phyloP scores from a whole-genome alignment of 2,329 filamentous ascomycete genomes.

The Ceratocystis alfenasii region DNA sequence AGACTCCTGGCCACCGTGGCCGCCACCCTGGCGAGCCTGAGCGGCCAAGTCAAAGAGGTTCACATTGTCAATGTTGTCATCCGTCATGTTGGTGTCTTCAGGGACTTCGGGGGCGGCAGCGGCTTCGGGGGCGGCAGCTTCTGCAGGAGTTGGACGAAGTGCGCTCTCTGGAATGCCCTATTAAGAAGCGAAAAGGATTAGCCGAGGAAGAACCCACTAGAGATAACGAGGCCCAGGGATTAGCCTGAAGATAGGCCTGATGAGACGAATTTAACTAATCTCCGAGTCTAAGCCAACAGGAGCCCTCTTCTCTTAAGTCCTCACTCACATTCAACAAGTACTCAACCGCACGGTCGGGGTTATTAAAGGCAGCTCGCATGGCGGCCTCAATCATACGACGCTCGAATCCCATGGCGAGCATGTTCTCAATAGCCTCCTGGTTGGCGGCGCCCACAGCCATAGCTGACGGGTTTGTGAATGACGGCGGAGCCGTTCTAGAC shows the following conservation, averaged over 20 bases:
- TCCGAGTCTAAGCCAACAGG: no score
- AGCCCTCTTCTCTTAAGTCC: no score
- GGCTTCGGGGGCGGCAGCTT: slow-evolving; percentile 30
- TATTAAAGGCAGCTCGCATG: slow-evolving; percentile 93
- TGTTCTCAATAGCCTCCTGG: slow-evolving; percentile 70
- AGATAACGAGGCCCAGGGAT: not conserved
- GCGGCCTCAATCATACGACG: slow-evolving; percentile 79
- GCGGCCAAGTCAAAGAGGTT: slow-evolving; percentile 92
- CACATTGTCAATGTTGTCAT: slow-evolving; percentile 51
- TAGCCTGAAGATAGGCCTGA: no score
- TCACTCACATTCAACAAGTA: slow-evolving; percentile 71
- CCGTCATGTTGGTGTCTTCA: slow-evolving; percentile 31
- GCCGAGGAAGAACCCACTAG: not conserved
- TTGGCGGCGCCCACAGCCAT: slow-evolving; percentile 76
- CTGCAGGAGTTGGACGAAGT: slow-evolving; percentile 43
- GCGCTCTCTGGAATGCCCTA: slow-evolving; percentile 80
- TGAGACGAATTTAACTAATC: no score
- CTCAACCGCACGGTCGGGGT: slow-evolving; percentile 92
- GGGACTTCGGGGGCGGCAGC: slow-evolving; percentile 29
- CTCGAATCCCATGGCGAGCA: slow-evolving; percentile 96
- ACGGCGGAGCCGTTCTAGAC: slow-evolving; percentile 32
- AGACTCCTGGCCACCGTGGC: slow-evolving; percentile 31
- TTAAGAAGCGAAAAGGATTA: slow-evolving; percentile 1
- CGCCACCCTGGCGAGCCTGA: slow-evolving; percentile 46
- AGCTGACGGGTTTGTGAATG: slow-evolving; percentile 61